A percentile compares a stretch with the other conserved stretches of the same genome.
Evolutionary conservation across 2,329 filamentous ascomycete genomes (phyloP).

Genomic region (Trichoderma koningiopsis): DNA sequence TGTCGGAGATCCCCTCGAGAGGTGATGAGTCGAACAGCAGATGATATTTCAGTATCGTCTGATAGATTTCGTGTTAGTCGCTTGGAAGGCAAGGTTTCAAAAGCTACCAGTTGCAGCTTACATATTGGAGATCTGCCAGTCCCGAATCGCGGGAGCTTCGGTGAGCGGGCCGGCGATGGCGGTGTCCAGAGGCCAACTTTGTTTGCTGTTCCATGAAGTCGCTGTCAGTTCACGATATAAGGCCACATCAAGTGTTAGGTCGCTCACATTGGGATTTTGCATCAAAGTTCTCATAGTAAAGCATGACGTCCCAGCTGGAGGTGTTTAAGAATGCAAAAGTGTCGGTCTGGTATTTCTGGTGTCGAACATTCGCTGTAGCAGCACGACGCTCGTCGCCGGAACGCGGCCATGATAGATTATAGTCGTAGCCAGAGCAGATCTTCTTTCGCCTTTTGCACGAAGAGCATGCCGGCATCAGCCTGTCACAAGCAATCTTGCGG

Average conservation of each 20-base stretch:
- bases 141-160: constrained; percentile 16
- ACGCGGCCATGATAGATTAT: constrained; percentile 25
- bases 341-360: background rate
- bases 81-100: background rate
- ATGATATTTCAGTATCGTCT: constrained; percentile 17
- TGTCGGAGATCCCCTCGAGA: constrained; percentile 23
- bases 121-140: background rate
- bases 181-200: constrained; percentile 5
- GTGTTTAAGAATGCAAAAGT: constrained; percentile 17
- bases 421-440: constrained; percentile 20
- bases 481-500: constrained; percentile 24
- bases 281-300: constrained; percentile 6
- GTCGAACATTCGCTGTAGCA: constrained; percentile 1
- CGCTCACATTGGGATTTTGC: background rate
- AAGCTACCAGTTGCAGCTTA: background rate
- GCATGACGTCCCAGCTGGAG: constrained; percentile 5
- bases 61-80: background rate
- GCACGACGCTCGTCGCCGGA: constrained; percentile 13
- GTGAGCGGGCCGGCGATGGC: background rate
- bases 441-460: constrained; percentile 21
- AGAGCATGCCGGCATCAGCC: constrained; percentile 15
- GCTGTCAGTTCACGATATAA: background rate
- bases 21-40: constrained; percentile 22
- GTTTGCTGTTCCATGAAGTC: background rate
- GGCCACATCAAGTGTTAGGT: too few species aligned